Conservation (phyloP, 441 rosid genomes). For the Kokia cookei region DNA sequence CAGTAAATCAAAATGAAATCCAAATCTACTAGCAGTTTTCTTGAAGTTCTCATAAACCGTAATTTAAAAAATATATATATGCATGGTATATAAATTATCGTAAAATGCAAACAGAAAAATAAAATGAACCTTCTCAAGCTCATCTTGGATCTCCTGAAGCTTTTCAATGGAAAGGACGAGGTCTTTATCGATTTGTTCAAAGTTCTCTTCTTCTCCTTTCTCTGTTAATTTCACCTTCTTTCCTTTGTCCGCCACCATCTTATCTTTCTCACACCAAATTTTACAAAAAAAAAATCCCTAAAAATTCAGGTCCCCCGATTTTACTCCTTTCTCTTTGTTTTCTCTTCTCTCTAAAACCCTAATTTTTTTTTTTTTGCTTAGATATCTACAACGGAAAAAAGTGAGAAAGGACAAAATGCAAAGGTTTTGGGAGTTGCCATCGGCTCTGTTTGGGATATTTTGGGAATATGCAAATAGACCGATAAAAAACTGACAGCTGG, state of each 20-base stretch:
- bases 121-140: conserved; percentile 73
- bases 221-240: conserved; percentile 70
- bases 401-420: conserved; percentile 20
- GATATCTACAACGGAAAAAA: conserved; percentile 10
- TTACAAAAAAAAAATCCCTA: too few species aligned
- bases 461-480: neutral
- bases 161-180: conserved; percentile 86
- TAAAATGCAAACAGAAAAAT: neutral
- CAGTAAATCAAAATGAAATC: neutral
- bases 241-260: conserved; percentile 77
- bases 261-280: neutral
- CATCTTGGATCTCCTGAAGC: conserved; percentile 96
- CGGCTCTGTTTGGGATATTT: neutral
- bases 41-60: neutral
- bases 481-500: neutral
- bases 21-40: neutral
- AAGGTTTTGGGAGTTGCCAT: conserved; percentile 72
- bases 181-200: conserved; percentile 60
- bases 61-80: neutral
- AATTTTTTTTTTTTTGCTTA: neutral
- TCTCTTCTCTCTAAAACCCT: conserved; percentile 44
- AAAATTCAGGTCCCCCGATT: conserved; percentile 1
- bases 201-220: conserved; percentile 59
- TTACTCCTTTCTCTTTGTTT: neutral
- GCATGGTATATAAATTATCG: neutral